A percentile compares a stretch with the other conserved stretches of the same genome.
phyloP scores from a whole-genome alignment of 176 grass and related monocot species.

The Phoenix dactylifera region DNA sequence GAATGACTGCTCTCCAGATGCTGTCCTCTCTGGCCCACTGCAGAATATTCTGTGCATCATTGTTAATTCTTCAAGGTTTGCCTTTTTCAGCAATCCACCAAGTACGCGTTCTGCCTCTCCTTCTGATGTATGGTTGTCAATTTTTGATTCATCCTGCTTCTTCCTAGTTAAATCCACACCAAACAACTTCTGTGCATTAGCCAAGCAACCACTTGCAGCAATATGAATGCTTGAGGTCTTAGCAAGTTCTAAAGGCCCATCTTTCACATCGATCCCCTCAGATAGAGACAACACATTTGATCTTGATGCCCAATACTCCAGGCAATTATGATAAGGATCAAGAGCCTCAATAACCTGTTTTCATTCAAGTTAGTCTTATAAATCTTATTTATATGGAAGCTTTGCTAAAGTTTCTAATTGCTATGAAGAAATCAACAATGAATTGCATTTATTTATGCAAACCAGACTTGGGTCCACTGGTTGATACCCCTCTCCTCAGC shows the following conservation, averaged over 20 bases:
- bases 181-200: neutral
- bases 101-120: conserved; percentile 24
- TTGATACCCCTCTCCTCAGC: too few species aligned
- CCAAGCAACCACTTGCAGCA: neutral
- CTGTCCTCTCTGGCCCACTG: conserved; percentile 25
- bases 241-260: conserved; percentile 8
- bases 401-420: too few species aligned
- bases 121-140: conserved; percentile 21
- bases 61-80: conserved; percentile 44
- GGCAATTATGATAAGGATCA: conserved; percentile 47
- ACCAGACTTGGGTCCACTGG: too few species aligned
- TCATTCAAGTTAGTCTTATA: conserved; percentile 5
- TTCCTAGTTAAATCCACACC: neutral
- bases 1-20: conserved; percentile 22
- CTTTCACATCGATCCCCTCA: conserved; percentile 1
- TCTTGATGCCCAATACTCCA: conserved; percentile 64
- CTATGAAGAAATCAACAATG: too few species aligned
- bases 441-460: too few species aligned
- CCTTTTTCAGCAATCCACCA: conserved; percentile 31
- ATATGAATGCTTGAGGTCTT: neutral
- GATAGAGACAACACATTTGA: neutral
- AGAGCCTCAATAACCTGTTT: conserved; percentile 59
- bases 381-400: too few species aligned
- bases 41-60: conserved; percentile 29
- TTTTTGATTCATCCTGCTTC: neutral